Base-by-base conservation (phyloP, 192 early-diverging fungal genomes). In the Glomus cerebriforme region DNA sequence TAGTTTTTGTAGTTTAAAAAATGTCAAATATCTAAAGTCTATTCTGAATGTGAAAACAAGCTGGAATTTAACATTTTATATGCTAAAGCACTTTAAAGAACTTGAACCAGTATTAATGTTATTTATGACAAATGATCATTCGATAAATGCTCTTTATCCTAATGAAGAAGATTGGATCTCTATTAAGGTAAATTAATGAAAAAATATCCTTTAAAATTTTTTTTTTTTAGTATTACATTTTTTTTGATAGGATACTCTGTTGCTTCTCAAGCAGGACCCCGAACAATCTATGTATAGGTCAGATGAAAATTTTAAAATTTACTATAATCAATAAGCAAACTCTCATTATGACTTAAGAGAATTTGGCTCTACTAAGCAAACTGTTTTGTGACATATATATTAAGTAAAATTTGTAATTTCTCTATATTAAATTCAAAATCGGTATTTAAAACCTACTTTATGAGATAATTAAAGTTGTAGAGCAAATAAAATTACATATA, bases 201-300 rank as follows among this genome's bases (percentile, higher is more conserved):
- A 5, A 5, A n/a, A 3, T 1, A 5, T 35, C 34, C 1, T 35
- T 35, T 37, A 37, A 37, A 68, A 37, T 34, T 37, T 37, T 32
- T 2, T 22, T 19, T 37, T 34, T 8, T 19, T 73, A 24, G 12
- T 5, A 26, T 49, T 59, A 26, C 8, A 17, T 59, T 39, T 34
- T 32, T 19, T 34, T 62, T 35, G 24, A 26, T 26, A 73, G 32
- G 32, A 75, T 60, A 60, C 19, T 6, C 4, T 75, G 13, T 19
- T 75, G n/a, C 7, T 75, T 17, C 27, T 74, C 4, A 49, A 59
- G 58, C 72, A n/a, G n/a, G n/a, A n/a, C n/a, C n/a, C n/a, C n/a
- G n/a, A n/a, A n/a, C n/a, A n/a, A n/a, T n/a, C n/a, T n/a, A n/a
- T n/a, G n/a, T n/a, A n/a, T n/a, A n/a, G n/a, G n/a, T n/a, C n/a